phyloP scores from a whole-genome alignment of 495 filamentous ascomycete genomes.

The Annulohypoxylon nitens region DNA sequence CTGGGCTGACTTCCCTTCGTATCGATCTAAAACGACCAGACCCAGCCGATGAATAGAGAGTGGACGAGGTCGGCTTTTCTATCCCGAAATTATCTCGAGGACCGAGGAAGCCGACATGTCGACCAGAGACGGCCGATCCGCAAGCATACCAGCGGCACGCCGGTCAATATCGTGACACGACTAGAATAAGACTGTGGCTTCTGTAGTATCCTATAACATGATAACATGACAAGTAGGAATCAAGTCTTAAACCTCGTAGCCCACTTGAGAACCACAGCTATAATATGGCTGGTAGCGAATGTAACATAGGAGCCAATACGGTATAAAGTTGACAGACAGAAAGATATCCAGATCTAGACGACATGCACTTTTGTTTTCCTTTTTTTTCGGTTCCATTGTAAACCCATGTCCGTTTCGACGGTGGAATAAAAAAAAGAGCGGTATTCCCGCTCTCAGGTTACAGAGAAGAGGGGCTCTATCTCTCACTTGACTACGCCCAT shows the following conservation, averaged over 20 bases:
- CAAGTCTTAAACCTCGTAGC: conserved; percentile 5
- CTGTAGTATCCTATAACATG: not conserved
- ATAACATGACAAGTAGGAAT: not conserved
- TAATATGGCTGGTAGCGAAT: conserved; percentile 19
- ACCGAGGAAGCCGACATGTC: conserved; percentile 22
- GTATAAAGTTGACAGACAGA: conserved; percentile 34
- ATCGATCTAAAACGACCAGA: conserved; percentile 47
- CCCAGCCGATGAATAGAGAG: conserved; percentile 33
- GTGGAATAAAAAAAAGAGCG: conserved; percentile 34
- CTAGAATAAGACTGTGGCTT: not conserved
- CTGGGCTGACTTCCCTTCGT: conserved; percentile 41
- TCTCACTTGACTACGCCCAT: conserved; percentile 11
- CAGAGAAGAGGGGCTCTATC: conserved; percentile 37
- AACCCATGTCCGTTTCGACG: conserved; percentile 49
- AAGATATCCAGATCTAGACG: conserved; percentile 39
- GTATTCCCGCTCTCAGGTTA: conserved; percentile 34
- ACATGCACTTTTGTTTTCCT: conserved; percentile 43
- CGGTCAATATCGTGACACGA: not conserved
- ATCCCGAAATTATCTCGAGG: conserved; percentile 20
- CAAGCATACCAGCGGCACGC: not conserved
- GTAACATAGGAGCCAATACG: conserved; percentile 18
- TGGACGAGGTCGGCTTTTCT: conserved; percentile 21
- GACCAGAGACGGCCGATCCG: not conserved
- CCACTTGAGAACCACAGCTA: not conserved
- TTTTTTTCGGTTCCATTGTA: conserved; percentile 41